Conservation (phyloP, 169 alveolate species). For the Cardiosporidium cionae region DNA sequence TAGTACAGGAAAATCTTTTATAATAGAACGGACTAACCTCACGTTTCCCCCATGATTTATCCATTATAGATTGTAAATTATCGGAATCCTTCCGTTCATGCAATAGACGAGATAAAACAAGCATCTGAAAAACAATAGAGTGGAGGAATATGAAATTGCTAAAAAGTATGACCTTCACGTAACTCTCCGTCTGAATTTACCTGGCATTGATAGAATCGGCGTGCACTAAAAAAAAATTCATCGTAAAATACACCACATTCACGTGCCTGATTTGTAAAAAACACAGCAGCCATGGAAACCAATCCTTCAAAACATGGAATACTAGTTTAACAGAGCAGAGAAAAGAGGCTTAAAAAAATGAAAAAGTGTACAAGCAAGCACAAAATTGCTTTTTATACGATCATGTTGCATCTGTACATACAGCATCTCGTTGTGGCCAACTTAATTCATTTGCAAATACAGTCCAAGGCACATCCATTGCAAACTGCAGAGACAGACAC, state of each 20-base stretch:
- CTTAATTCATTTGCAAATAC: slow-evolving; percentile 14
- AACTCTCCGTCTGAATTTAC: not conserved
- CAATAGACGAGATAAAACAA: not conserved
- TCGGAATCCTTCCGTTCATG: not conserved
- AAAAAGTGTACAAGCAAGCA: too few relatives aligned
- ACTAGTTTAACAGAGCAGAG: too few relatives aligned
- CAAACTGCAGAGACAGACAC: not conserved
- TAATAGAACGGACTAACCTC: not conserved
- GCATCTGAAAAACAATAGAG: not conserved
- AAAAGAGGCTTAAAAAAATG: too few relatives aligned
- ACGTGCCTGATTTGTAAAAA: not conserved
- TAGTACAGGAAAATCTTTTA: not conserved
- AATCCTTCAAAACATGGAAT: too few relatives aligned
- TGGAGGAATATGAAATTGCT: not conserved
- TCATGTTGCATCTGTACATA: not conserved
- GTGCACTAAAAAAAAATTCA: not conserved
- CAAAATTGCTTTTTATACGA: too few relatives aligned
- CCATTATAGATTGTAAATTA: not conserved
- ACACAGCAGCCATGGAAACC: too few relatives aligned
- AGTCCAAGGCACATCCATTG: slow-evolving; percentile 18
- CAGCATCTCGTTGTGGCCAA: not conserved
- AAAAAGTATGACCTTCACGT: not conserved
- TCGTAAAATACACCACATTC: not conserved
- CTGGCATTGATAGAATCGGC: not conserved
- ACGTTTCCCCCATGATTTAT: not conserved